phyloP scores from a whole-genome alignment of 2,329 filamentous ascomycete species.

The Claviceps purpurea region DNA sequence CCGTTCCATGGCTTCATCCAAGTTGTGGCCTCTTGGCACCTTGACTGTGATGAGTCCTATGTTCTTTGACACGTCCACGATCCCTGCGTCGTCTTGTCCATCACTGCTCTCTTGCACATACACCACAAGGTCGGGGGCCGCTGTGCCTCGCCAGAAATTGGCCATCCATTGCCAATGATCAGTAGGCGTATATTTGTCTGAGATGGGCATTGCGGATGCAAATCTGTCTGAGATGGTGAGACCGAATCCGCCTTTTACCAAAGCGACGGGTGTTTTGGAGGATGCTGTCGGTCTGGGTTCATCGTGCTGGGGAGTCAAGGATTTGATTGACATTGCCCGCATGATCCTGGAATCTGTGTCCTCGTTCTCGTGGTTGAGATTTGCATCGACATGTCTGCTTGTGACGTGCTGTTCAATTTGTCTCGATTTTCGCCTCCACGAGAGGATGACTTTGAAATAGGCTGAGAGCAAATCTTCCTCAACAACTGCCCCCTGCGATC shows the following conservation, averaged over 20 bases:
- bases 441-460: slow-evolving; percentile 51
- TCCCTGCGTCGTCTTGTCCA: slow-evolving; percentile 23
- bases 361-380: slow-evolving; percentile 1
- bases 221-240: slow-evolving; percentile 66
- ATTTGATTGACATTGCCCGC: slow-evolving; percentile 2
- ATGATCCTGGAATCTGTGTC: slow-evolving; percentile 1
- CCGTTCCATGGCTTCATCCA: slow-evolving; percentile 59
- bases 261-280: slow-evolving; percentile 48
- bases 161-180: slow-evolving; percentile 98
- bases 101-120: slow-evolving; percentile 38
- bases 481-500: slow-evolving; percentile 1
- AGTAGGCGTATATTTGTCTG: slow-evolving; percentile 63
- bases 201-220: slow-evolving; percentile 59
- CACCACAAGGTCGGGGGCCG: slow-evolving; percentile 68
- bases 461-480: slow-evolving; percentile 31
- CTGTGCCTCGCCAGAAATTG: slow-evolving; percentile 76
- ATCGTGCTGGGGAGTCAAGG: slow-evolving; percentile 3
- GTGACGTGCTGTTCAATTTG: slow-evolving; percentile 49
- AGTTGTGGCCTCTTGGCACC: slow-evolving; percentile 25
- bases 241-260: slow-evolving; percentile 68
- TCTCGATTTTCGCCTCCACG: slow-evolving; percentile 62
- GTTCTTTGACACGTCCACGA: slow-evolving; percentile 43
- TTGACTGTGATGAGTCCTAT: slow-evolving; percentile 42
- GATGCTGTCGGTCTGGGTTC: slow-evolving; percentile 5
- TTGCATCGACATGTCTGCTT: not conserved